Evolutionary conservation across 257 asterid genomes (phyloP), one percentile per base, ranked within the genome.

Genomic region (Lycium barbarum): DNA sequence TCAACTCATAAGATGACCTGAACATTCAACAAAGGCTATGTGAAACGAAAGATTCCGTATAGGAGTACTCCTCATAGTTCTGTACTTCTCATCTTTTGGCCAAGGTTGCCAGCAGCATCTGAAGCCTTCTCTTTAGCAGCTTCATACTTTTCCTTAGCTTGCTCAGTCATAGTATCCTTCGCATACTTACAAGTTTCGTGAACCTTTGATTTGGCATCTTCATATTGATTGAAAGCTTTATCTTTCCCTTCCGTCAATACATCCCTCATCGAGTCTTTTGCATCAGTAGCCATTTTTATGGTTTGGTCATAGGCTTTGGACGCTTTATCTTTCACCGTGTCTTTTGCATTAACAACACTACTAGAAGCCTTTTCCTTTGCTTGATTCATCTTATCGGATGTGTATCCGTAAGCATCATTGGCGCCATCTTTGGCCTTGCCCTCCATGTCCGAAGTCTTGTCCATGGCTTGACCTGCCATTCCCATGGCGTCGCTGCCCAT

Each of bases 111-210:
- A 0, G 93, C 73, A 20, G 93, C 91, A 47, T 91, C 70, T 17
- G 95, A 89, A 35, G 88, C 91, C 88, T 79, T 89, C 87, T 93
- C 92, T 76, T 91, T 95, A 0, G 97, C 93, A 11, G 87, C 89
- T 59, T 90, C 95, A 53, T 89, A 90, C 15, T 49, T 86, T 5
- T 74, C 82, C 88, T 87, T 92, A 0, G 91, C 95, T 76, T 85
- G 17, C 14, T 85, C 90, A 0, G 88, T 74, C 93, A 83, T 83
- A 0, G 89, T 36, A 15, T 87, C 93, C 87, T 85, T 88, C 0
- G 94, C 91, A 43, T 84, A 62, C 22, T 5, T 45, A 14, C 82
- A 89, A 7, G 88, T 62, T 5, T 90, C 91, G 0, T 49, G 67
- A 68, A 73, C 88, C 80, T 66, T 89, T n/a, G 87, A 45, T 47